Evolutionary conservation across 371 early-diverging fungal species (phyloP), one percentile per base, ranked within the genome.

Genomic region (Apophysomyces sp.): DNA sequence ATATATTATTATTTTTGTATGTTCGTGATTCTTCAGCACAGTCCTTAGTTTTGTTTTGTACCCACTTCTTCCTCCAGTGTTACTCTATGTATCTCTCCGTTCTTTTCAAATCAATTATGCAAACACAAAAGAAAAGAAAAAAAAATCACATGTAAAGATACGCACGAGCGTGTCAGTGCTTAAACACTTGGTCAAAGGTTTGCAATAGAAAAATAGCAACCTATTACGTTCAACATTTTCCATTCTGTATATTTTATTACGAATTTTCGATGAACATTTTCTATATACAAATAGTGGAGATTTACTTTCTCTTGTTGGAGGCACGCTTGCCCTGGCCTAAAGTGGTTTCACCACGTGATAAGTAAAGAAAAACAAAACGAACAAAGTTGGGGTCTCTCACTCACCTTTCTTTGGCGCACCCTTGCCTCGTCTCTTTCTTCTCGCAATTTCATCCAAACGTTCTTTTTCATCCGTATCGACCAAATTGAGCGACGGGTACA

Each of bases 341-440:
- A 56, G n/a, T 41, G 27, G 15, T 53, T 31, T 28, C 15, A 34
- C 30, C 58, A 31, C 6, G 29, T 31, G 15, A 67, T 26, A 32
- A 57, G 12, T 39, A 40, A 34, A 58, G 13, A 54, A 39, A 44
- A 21, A 53, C 2, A 37, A 26, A 13, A 15, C 24, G 4, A 27
- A 51, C 32, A 56, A n/a, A n/a, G n/a, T n/a, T n/a, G n/a, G n/a
- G n/a, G n/a, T n/a, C 24, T 4, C 2, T 31, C 2, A 8, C 44
- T 73, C 84, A 80, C 91, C 91, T 73, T 92, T 92, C 87, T 88
- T 88, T 32, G 92, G 92, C 28, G 92, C 86, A 28, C 92, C 92
- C 83, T 92, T 92, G 63, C 92, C 92, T 55, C 92, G 82, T 63
- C 85, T 81, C 78, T 82, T 90, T 72, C 84, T 77, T 73, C 80